Evolutionary conservation across 257 asterid species (phyloP).

Genomic region (Solanum chilense): DNA sequence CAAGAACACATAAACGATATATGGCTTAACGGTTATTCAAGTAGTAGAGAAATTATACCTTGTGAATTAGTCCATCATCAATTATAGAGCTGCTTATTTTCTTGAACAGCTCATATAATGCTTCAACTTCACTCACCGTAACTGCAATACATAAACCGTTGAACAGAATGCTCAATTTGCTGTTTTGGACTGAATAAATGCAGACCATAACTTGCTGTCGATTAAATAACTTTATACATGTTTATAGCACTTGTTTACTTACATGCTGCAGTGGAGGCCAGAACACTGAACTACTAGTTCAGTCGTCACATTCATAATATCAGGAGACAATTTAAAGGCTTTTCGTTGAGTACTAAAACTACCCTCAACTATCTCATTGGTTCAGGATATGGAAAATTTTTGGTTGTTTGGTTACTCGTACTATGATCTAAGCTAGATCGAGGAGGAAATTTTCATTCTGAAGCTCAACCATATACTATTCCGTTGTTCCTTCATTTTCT

Average conservation of each 20-base stretch:
- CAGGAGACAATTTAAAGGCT: neutral
- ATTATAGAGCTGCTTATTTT: conserved; percentile 75
- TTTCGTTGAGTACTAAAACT: neutral
- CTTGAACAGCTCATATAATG: conserved; percentile 63
- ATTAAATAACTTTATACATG: neutral
- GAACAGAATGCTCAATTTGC: neutral
- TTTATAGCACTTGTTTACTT: neutral
- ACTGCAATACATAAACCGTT: conserved; percentile 30
- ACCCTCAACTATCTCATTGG: neutral
- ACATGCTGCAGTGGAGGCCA: neutral
- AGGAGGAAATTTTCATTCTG: neutral
- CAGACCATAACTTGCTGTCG: neutral
- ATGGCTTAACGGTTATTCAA: neutral
- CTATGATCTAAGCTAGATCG: neutral
- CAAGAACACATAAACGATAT: too few relatives aligned
- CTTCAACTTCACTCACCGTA: conserved; percentile 85
- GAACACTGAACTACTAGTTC: neutral
- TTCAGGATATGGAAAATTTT: neutral
- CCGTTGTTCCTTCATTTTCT: neutral
- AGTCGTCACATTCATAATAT: neutral
- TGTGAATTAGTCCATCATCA: conserved; percentile 86
- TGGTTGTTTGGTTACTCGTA: neutral
- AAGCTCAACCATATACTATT: neutral
- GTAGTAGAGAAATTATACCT: conserved; percentile 26
- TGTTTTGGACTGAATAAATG: neutral